These are phyloP conservation scores for Tetrastigma voinierianum DNA, from an alignment of 164 flowering plant species.

Conservation along the genomic window DNA sequence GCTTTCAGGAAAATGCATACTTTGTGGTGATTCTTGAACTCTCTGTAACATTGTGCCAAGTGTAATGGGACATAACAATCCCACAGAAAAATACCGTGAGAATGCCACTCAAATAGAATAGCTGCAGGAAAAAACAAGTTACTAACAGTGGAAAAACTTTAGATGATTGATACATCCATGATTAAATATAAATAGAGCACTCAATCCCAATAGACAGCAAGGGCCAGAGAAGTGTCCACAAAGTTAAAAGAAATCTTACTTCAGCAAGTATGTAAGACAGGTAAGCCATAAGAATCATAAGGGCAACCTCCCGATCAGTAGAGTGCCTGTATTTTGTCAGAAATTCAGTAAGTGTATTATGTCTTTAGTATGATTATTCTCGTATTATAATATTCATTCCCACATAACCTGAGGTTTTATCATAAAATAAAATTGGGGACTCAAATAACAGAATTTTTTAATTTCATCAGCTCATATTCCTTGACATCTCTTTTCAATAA, in stretches of 20 bases:
- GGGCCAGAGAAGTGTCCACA: not conserved
- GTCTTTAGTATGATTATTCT: not conserved
- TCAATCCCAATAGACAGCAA: not conserved
- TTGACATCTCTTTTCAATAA: too few relatives aligned
- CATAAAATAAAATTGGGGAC: not conserved
- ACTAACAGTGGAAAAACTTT: not conserved
- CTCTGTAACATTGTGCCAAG: constrained; percentile 73
- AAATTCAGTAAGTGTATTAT: not conserved
- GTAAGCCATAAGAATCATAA: constrained; percentile 92
- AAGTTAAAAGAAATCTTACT: constrained; percentile 33
- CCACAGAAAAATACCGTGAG: constrained; percentile 71
- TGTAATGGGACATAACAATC: constrained; percentile 86
- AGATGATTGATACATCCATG: not conserved
- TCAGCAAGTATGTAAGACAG: constrained; percentile 84
- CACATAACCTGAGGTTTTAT: not conserved
- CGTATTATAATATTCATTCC: not conserved
- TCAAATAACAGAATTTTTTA: too few relatives aligned
- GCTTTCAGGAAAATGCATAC: constrained; percentile 23
- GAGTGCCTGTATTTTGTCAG: constrained; percentile 57
- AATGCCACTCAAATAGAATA: constrained; percentile 63
- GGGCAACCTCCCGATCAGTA: constrained; percentile 87
- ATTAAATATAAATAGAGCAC: constrained; percentile 4
- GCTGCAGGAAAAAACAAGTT: constrained; percentile 41
- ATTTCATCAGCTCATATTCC: too few relatives aligned
- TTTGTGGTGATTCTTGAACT: constrained; percentile 63